A percentile compares a stretch with the other conserved stretches of the same genome.
phyloP scores from a whole-genome alignment of 495 filamentous ascomycete species.

The Hypoxylon lienhwacheense region DNA sequence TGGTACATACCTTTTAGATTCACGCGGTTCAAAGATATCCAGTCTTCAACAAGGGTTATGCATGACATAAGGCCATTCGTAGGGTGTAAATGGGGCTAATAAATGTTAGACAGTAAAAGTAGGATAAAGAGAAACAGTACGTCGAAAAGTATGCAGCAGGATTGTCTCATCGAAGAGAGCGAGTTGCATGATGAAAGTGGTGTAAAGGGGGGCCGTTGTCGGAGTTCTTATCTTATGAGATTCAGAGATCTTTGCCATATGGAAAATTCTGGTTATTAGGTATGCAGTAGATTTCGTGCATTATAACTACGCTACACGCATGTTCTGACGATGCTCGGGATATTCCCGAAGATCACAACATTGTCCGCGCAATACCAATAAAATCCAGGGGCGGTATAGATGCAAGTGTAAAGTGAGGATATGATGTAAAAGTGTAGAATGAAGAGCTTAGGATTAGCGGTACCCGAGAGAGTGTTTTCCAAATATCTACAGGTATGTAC shows the following conservation, averaged over 20 bases:
- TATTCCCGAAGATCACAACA: neutral
- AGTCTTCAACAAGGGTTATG: neutral
- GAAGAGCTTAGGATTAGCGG: constrained; percentile 13
- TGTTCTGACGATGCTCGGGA: constrained; percentile 12
- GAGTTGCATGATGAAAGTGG: constrained; percentile 15
- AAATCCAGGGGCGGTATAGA: constrained; percentile 9
- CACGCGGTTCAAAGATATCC: neutral
- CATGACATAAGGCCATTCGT: constrained; percentile 1
- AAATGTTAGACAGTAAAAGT: constrained; percentile 5
- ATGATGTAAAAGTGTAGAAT: constrained; percentile 4
- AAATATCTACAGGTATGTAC: too few species aligned
- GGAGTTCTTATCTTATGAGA: constrained; percentile 28
- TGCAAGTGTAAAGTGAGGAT: constrained; percentile 6
- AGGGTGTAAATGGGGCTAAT: constrained; percentile 3
- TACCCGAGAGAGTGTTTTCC: constrained; percentile 9
- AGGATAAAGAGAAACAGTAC: constrained; percentile 1
- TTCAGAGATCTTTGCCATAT: constrained; percentile 22
- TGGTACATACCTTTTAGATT: neutral
- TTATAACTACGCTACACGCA: constrained; percentile 2
- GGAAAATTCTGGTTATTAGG: constrained; percentile 6
- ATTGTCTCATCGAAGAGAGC: constrained; percentile 20
- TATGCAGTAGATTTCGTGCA: constrained; percentile 12
- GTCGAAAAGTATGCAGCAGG: constrained; percentile 15
- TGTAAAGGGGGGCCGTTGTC: constrained; percentile 36
- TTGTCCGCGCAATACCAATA: constrained; percentile 1